These are phyloP conservation scores for Chlorella sp. DNA, from an alignment of 139 green algal genomes.

Conservation along the genomic window DNA sequence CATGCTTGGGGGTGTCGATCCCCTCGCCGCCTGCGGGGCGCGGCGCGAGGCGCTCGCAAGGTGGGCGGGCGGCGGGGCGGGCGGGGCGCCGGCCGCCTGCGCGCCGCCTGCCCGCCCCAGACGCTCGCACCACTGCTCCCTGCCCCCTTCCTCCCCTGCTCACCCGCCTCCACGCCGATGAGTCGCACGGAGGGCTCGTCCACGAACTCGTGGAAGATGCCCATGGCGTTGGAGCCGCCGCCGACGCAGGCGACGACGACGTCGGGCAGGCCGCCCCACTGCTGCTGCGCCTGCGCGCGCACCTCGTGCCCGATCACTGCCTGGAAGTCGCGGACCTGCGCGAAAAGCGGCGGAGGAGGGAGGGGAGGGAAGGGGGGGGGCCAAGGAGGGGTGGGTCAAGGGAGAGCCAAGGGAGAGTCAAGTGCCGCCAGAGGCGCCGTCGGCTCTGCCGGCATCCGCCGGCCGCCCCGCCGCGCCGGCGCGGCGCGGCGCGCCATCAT, in stretches of 20 bases:
- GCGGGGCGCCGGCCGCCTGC: neutral
- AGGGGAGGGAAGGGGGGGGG: neutral
- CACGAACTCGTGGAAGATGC: constrained; percentile 98
- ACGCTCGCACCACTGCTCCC: constrained; percentile 18
- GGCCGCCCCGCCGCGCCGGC: neutral
- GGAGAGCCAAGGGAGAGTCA: too few species aligned
- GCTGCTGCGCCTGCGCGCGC: constrained; percentile 76
- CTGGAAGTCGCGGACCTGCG: constrained; percentile 94
- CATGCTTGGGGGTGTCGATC: constrained; percentile 93
- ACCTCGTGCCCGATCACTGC: constrained; percentile 93
- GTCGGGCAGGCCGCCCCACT: constrained; percentile 90
- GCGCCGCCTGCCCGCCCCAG: constrained; percentile 53
- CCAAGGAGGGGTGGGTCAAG: neutral
- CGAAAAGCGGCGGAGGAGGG: neutral
- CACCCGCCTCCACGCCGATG: constrained; percentile 68
- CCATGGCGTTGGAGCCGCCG: constrained; percentile 98
- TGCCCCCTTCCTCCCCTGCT: neutral
- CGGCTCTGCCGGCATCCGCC: neutral
- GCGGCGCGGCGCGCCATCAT: neutral
- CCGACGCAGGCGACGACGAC: constrained; percentile 97
- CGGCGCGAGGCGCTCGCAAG: neutral
- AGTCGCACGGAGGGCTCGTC: constrained; percentile 86
- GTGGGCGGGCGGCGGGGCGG: neutral
- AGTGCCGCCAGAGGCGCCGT: too few species aligned
- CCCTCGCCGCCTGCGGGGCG: constrained; percentile 76